Evolutionary conservation across 352 stramenopile genomes (phyloP).

Genomic region (Globisporangium nagaii): DNA sequence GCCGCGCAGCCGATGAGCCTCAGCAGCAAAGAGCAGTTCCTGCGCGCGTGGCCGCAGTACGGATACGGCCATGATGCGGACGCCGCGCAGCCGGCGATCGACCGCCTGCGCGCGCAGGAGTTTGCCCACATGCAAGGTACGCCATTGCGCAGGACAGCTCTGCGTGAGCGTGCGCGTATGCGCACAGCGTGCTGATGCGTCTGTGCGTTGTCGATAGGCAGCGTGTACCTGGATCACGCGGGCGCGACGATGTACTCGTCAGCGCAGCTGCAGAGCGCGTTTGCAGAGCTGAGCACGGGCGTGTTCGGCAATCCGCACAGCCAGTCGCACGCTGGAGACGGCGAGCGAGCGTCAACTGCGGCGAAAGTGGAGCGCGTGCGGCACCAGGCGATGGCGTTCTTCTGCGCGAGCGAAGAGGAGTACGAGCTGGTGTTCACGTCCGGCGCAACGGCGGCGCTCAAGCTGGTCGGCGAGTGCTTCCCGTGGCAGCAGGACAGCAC

Average conservation of each 20-base stretch:
- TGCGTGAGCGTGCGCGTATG: neutral
- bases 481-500: constrained; percentile 47
- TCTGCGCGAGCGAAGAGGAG: constrained; percentile 56
- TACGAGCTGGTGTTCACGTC: constrained; percentile 85
- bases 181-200: neutral
- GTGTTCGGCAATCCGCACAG: constrained; percentile 73
- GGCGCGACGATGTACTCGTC: constrained; percentile 74
- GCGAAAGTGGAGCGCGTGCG: constrained; percentile 38
- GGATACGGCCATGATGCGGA: constrained; percentile 2
- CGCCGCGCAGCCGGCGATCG: constrained; percentile 15
- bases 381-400: constrained; percentile 58
- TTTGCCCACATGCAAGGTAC: constrained; percentile 38
- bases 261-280: constrained; percentile 47
- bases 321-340: constrained; percentile 10
- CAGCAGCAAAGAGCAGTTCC: constrained; percentile 8
- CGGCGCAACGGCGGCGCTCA: constrained; percentile 72
- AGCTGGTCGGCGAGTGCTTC: constrained; percentile 80
- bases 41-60: constrained; percentile 8
- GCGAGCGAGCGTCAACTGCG: constrained; percentile 29
- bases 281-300: constrained; percentile 39
- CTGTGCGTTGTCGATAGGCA: constrained; percentile 6
- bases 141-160: neutral
- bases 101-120: constrained; percentile 36
- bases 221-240: constrained; percentile 81
- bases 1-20: too few species aligned